Conservation (phyloP, 139 green algal species). For the Chlamydomonas eustigma region DNA sequence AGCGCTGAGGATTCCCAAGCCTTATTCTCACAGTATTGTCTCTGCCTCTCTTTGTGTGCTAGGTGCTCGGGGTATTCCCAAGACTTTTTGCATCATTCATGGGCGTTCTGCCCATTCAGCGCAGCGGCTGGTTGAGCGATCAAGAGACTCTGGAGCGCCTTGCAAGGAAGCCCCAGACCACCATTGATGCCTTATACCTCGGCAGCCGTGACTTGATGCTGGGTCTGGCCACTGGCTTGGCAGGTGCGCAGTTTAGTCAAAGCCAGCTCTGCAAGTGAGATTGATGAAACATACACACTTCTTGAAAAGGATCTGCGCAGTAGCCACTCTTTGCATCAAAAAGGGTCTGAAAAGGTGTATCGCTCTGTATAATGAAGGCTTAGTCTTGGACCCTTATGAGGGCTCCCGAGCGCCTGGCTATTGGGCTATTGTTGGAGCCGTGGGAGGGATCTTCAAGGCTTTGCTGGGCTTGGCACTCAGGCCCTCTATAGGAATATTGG, state of each 20-base stretch:
- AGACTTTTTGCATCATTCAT: constrained; percentile 57
- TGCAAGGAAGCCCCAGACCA: constrained; percentile 53
- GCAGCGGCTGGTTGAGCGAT: constrained; percentile 51
- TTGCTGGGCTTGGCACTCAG: constrained; percentile 53
- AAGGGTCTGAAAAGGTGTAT: too few species aligned
- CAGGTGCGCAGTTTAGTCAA: constrained; percentile 15
- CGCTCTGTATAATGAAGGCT: constrained; percentile 35
- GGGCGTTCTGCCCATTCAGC: constrained; percentile 55
- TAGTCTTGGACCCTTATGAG: constrained; percentile 63
- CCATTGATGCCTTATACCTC: constrained; percentile 58
- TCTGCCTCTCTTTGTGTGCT: constrained; percentile 14
- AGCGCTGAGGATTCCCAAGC: too few species aligned
- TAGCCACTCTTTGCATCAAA: too few species aligned
- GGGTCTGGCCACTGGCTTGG: constrained; percentile 41
- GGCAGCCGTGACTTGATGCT: constrained; percentile 45
- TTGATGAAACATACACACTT: too few species aligned
- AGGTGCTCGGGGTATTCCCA: constrained; percentile 59
- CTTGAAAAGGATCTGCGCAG: too few species aligned
- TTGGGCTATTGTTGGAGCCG: constrained; percentile 32
- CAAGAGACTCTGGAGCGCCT: constrained; percentile 49
- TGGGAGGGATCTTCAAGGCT: constrained; percentile 62
- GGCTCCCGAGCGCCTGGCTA: constrained; percentile 19
- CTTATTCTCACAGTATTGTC: background rate
- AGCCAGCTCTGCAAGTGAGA: too few species aligned
- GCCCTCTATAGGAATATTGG: constrained; percentile 54